Base-by-base conservation (phyloP, 2,329 filamentous ascomycete genomes). In the Fusarium scirpi region DNA sequence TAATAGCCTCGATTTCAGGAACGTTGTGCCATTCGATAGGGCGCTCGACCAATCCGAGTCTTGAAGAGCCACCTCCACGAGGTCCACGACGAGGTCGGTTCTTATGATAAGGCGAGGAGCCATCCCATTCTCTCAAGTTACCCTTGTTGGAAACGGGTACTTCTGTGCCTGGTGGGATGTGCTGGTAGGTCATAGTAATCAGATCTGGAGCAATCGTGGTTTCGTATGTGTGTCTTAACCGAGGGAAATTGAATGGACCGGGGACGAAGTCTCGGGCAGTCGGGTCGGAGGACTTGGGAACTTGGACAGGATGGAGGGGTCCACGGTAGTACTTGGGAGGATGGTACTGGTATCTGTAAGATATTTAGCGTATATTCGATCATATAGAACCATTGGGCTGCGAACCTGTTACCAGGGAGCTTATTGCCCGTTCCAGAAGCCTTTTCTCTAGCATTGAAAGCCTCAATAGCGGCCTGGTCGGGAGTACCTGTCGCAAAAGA, bases 241-340 rank as follows among this genome's bases (percentile, higher is more conserved):
- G 92, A 15, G 95, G 92, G 52, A 92, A 86, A 77, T 91, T 92
- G 85, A 98, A 99, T 3, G 96, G 96, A 0, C 96, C 96, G 1
- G 96, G 94, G 27, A 92, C 86, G 80, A 96, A 99, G 78, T 94
- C 86, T 78, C 96, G 92, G 63, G 96, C 97, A 29, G 91, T 88
- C 1, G 94, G 94, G 76, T 98, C 93, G 68, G 94, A 96, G 54
- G 90, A 88, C 41, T 90, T 87, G n/a, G 94, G 95, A 63, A 94
- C 92, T 83, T 97, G 94, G 76, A 98, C 90, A 53, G 96, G 96
- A 79, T 98, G 94, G 25, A 98, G 86, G 70, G 94, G 94, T 60
- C 96, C 96, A 77, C 95, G 93, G 81, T 97, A 91, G 87, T 94
- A 99, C 83, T 95, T 96, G 69, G 96, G 96, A 53, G 95, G 91